Conservation (phyloP, 1,139 yeast species). For the Protomyces arabidopsidicola region DNA sequence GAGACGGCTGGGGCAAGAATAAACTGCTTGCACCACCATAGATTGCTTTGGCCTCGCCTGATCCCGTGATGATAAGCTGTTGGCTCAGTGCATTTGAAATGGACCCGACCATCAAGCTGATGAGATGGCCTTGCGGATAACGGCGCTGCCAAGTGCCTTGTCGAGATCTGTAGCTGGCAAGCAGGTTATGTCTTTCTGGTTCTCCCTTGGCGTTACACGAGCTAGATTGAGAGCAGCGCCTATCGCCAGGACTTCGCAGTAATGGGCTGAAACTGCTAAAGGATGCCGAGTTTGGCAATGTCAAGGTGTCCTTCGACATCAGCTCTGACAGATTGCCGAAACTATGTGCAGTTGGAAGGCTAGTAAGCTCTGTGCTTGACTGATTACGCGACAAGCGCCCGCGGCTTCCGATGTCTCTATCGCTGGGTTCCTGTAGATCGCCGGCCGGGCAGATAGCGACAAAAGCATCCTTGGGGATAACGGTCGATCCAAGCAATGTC, state of each 20-base stretch:
- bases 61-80: neutral
- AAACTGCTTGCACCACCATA: constrained; percentile 10
- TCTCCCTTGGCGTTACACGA: neutral
- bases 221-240: neutral
- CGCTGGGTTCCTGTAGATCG: neutral
- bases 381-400: neutral
- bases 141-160: constrained; percentile 5
- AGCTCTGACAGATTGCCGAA: neutral
- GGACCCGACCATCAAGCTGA: neutral
- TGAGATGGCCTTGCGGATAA: constrained; percentile 9
- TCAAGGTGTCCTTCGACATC: neutral
- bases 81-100: neutral
- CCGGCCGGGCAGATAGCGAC: constrained; percentile 7
- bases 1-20: constrained; percentile 6
- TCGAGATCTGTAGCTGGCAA: neutral
- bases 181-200: neutral
- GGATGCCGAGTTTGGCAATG: neutral
- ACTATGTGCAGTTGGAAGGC: neutral
- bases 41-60: neutral
- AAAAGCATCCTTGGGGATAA: constrained; percentile 10
- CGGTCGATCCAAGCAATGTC: constrained; percentile 16
- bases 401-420: neutral
- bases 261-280: neutral
- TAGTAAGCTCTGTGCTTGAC: neutral
- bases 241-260: neutral